phyloP scores from a whole-genome alignment of 352 stramenopile genomes.

The Thraustochytrium striatum region DNA sequence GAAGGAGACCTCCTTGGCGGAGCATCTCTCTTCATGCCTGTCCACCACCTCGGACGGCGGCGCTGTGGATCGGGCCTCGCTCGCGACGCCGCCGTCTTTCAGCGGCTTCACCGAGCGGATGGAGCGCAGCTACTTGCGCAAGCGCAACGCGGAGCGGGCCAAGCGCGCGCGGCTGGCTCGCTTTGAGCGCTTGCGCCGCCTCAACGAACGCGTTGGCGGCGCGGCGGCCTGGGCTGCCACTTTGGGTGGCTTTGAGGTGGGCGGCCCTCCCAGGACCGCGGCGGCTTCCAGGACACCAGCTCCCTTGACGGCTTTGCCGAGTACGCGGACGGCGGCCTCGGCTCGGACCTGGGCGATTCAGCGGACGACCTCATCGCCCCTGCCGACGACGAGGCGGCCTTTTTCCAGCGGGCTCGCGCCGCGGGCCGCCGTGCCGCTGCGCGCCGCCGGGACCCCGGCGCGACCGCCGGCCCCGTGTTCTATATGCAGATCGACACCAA shows the following conservation, averaged over 20 bases:
- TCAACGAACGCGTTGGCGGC: too few relatives aligned
- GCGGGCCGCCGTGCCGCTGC: neutral
- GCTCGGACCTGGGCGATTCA: too few relatives aligned
- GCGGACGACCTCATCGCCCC: too few relatives aligned
- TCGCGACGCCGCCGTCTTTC: slow-evolving; percentile 16
- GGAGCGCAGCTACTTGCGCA: slow-evolving; percentile 12
- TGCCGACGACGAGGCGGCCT: too few relatives aligned
- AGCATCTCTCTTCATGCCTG: slow-evolving; percentile 16
- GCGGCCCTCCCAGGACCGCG: neutral
- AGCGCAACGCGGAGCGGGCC: neutral
- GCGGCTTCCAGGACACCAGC: too few relatives aligned
- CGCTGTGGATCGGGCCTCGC: slow-evolving; percentile 10
- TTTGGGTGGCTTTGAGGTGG: neutral
- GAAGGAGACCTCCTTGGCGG: slow-evolving; percentile 7
- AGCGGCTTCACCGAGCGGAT: slow-evolving; percentile 13
- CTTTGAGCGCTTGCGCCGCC: too few relatives aligned
- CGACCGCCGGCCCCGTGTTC: neutral
- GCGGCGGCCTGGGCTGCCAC: neutral
- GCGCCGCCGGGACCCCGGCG: neutral
- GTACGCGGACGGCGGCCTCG: too few relatives aligned
- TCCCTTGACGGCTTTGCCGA: too few relatives aligned
- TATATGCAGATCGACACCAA: slow-evolving; percentile 8
- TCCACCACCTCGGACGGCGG: slow-evolving; percentile 5
- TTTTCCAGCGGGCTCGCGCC: too few relatives aligned
- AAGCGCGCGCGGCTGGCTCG: neutral